Base-by-base conservation (phyloP, 2,329 filamentous ascomycete genomes). In the Ascochyta fabae region DNA sequence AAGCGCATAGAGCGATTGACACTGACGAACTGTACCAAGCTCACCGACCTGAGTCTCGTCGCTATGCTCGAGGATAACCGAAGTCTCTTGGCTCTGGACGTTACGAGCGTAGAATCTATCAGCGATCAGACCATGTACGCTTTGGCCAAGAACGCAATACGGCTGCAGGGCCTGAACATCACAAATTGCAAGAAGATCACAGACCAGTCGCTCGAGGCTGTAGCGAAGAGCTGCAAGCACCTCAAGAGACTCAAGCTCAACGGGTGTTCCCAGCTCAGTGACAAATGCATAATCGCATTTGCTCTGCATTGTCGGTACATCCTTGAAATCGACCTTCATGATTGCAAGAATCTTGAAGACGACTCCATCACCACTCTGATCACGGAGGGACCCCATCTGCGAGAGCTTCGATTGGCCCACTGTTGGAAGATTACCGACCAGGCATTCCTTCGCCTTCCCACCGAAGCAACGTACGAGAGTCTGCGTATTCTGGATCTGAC, bases 191-290 rank as follows among this genome's bases (percentile, higher is more conserved):
- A 84, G 58, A 88, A 86, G 69, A 87, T 98, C 48, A 92, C 92
- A 7, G 94, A 96, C 69, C 89, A 93, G 48, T 95, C 92, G 48
- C 83, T 99, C 75, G 85, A 92, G 44, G 81, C 83, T 12, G 84
- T 99, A 29, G 94, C 95, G 6, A 82, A 90, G 70, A 92, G 80
- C 70, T 98, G 95, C 79, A 87, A 84, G 62, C 91, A 90, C 70
- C 86, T 99, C 65, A 98, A 97, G 79, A 67, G 95, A 87, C 84
- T 99, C 64, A 99, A 99, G 84, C 84, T 99, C 59, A 99, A 98
- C 75, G 90, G 93, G 53, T 96, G 95, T 72, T 77, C 79, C n/a
- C 90, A 96, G 75, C 80, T 97, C 31, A 92, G 89, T 35, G 92
- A 98, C 72, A 82, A 84, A 44, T 88, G 92, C 6, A 88, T 98